phyloP scores from a whole-genome alignment of 129 eudicot genomes.

The Flaveria brownii region DNA sequence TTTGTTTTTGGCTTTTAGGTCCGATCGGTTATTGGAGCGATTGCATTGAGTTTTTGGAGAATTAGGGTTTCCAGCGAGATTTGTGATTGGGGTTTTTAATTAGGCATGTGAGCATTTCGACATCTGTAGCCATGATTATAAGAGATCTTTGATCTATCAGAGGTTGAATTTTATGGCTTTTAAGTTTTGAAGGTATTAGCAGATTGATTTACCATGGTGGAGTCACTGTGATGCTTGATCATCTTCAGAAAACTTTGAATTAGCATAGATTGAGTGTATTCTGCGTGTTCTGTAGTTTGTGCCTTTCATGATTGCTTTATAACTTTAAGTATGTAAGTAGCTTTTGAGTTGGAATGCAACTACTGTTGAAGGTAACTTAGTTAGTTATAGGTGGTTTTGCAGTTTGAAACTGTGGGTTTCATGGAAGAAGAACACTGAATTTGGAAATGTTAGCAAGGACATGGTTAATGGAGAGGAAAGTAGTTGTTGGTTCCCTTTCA shows the following conservation, averaged over 20 bases:
- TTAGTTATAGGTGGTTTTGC: constrained; percentile 23
- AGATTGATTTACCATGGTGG: background rate
- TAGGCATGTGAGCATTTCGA: too few relatives aligned
- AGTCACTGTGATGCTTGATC: background rate
- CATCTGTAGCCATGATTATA: too few relatives aligned
- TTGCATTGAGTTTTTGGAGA: constrained; percentile 21
- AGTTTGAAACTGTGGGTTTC: constrained; percentile 28
- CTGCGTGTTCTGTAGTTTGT: too few relatives aligned
- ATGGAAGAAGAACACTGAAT: constrained; percentile 44
- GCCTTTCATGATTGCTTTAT: too few relatives aligned
- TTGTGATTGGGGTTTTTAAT: constrained; percentile 25
- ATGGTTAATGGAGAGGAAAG: constrained; percentile 75
- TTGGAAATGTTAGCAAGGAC: constrained; percentile 68
- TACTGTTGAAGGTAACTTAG: constrained; percentile 28
- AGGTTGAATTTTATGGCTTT: constrained; percentile 15
- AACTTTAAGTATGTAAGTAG: too few relatives aligned
- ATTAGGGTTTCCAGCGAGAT: constrained; percentile 56
- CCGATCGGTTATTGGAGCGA: constrained; percentile 29
- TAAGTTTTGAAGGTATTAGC: background rate
- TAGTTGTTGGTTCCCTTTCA: constrained; percentile 63
- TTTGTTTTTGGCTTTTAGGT: constrained; percentile 19
- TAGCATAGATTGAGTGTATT: constrained; percentile 17
- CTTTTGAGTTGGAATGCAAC: background rate
- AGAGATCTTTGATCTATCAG: constrained; percentile 2
- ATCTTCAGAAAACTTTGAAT: constrained; percentile 3